Percentiles rank a stretch among this genome's conserved stretches.
phyloP scores from a whole-genome alignment of 495 filamentous ascomycete genomes.

The Neurospora sp. region DNA sequence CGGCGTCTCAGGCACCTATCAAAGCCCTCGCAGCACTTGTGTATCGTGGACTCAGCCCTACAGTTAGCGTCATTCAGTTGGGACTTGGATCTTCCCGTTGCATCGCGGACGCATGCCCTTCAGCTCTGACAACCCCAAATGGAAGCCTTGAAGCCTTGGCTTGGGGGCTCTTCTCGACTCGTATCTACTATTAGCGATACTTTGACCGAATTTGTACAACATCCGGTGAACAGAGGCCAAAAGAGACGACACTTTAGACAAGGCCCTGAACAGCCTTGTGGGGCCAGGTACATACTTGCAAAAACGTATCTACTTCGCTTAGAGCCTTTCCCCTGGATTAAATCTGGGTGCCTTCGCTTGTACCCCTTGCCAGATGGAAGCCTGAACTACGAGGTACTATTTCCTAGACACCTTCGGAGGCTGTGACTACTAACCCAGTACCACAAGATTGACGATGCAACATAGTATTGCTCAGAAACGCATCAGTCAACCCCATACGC shows the following conservation, averaged over 20 bases:
- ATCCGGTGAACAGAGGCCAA: not conserved
- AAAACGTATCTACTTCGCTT: not conserved
- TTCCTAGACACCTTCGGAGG: not conserved
- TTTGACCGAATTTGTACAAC: not conserved
- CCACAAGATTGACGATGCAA: not conserved
- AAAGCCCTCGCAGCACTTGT: not conserved
- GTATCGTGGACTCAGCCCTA: not conserved
- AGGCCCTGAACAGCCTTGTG: not conserved
- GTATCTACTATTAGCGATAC: not conserved
- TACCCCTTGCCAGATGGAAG: not conserved
- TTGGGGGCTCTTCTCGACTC: not conserved
- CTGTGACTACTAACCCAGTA: not conserved
- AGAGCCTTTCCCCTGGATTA: not conserved
- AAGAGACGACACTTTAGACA: not conserved
- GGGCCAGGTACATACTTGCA: not conserved
- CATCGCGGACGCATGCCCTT: not conserved
- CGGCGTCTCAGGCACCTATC: not conserved
- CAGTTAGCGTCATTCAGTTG: not conserved
- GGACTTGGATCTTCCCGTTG: not conserved
- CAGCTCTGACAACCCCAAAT: not conserved
- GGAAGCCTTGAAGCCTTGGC: not conserved
- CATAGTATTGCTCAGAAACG: not conserved
- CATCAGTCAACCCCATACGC: not conserved
- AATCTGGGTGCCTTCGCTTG: not conserved
- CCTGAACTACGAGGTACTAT: not conserved